These are phyloP conservation scores for Nothophaeocryptopus gaeumannii DNA, from an alignment of 2,329 filamentous ascomycete species.

Conservation along the genomic window DNA sequence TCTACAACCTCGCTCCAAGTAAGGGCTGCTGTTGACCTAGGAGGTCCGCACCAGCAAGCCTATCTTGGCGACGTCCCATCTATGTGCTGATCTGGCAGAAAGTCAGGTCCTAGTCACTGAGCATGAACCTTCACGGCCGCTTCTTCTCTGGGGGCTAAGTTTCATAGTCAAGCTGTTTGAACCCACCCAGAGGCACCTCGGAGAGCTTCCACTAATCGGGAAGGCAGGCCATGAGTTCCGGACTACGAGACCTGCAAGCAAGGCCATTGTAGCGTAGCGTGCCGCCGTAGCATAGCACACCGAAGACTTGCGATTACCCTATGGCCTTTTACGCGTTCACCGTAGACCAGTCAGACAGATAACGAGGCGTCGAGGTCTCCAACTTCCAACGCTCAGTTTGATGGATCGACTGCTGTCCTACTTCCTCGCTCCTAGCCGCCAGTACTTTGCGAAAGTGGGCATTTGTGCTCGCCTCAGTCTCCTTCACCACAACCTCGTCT, in stretches of 20 bases:
- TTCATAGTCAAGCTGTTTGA: conserved; percentile 6
- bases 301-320: too few relatives aligned
- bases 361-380: background rate
- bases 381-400: background rate
- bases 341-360: too few relatives aligned
- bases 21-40: too few relatives aligned
- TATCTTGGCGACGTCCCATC: too few relatives aligned
- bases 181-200: too few relatives aligned
- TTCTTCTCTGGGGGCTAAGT: conserved; percentile 1
- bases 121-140: background rate
- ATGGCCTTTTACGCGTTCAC: too few relatives aligned
- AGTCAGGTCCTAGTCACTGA: too few relatives aligned
- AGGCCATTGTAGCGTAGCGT: conserved; percentile 9
- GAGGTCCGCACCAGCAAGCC: too few relatives aligned
- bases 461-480: background rate
- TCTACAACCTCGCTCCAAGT: too few relatives aligned
- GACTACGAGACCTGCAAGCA: background rate
- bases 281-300: too few relatives aligned
- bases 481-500: conserved; percentile 9
- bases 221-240: conserved; percentile 8
- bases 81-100: too few relatives aligned
- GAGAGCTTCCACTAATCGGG: conserved; percentile 9
- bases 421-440: background rate
- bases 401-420: background rate
- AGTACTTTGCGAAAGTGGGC: background rate